phyloP scores from a whole-genome alignment of 2,329 filamentous ascomycete genomes.

The Grosmannia serpens region DNA sequence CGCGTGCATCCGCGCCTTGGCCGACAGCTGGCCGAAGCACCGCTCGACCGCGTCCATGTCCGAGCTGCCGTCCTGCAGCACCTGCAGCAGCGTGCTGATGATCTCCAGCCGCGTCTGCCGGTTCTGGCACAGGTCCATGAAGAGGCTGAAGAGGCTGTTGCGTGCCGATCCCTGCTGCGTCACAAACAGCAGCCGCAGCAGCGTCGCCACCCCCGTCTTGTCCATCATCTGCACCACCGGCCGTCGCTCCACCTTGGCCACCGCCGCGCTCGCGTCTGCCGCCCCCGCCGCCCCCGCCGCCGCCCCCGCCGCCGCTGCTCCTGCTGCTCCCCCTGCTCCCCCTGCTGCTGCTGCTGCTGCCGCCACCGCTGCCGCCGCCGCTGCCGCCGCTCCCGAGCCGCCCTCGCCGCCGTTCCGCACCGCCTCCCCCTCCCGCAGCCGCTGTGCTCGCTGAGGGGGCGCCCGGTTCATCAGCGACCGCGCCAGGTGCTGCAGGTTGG shows the following conservation, averaged over 20 bases:
- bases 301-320: background rate
- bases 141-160: slow-evolving; percentile 71
- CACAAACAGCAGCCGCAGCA: slow-evolving; percentile 97
- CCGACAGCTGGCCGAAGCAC: slow-evolving; percentile 85
- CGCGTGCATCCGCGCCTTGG: slow-evolving; percentile 69
- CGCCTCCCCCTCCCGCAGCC: slow-evolving; percentile 15
- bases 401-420: background rate
- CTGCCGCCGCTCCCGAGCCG: background rate
- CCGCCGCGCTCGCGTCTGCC: background rate
- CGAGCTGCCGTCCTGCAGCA: slow-evolving; percentile 88
- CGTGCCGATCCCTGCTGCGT: slow-evolving; percentile 81
- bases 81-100: slow-evolving; percentile 81
- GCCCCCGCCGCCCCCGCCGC: background rate
- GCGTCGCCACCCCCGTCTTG: slow-evolving; percentile 88
- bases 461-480: slow-evolving; percentile 46
- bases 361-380: background rate
- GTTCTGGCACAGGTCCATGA: slow-evolving; percentile 89
- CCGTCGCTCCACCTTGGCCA: slow-evolving; percentile 43
- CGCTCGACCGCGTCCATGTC: slow-evolving; percentile 90
- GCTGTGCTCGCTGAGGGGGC: slow-evolving; percentile 16
- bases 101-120: slow-evolving; percentile 93
- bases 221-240: slow-evolving; percentile 94
- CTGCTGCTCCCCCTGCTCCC: background rate
- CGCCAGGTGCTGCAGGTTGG: slow-evolving; percentile 77
- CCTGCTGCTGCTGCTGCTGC: background rate